These are phyloP conservation scores for Nothomitra cinnamomea DNA, from an alignment of 2,329 filamentous ascomycete species.

Conservation along the genomic window DNA sequence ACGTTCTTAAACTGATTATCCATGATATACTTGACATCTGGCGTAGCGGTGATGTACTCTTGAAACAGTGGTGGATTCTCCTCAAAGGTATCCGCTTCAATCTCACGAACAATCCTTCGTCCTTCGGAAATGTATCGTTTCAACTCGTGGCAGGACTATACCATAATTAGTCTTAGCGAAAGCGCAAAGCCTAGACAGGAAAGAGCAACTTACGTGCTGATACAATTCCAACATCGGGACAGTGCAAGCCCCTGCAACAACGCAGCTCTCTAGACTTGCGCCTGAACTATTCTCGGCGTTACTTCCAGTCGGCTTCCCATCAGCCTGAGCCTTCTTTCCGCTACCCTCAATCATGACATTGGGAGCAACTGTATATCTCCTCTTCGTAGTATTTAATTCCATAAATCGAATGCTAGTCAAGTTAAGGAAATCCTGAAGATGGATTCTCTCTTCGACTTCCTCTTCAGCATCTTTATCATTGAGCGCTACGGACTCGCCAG, in stretches of 20 bases:
- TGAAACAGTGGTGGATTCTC: constrained; percentile 84
- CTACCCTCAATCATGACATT: constrained; percentile 27
- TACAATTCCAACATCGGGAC: constrained; percentile 88
- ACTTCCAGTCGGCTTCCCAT: neutral
- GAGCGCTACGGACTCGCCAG: neutral
- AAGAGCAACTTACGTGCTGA: constrained; percentile 49
- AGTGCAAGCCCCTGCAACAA: constrained; percentile 79
- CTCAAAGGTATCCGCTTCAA: constrained; percentile 73
- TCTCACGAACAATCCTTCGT: constrained; percentile 72
- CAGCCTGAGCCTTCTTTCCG: constrained; percentile 16
- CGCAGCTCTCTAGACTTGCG: constrained; percentile 52
- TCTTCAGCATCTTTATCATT: constrained; percentile 31
- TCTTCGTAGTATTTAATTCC: constrained; percentile 92
- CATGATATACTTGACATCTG: constrained; percentile 72
- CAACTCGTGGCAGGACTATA: constrained; percentile 79
- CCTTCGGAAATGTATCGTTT: constrained; percentile 96
- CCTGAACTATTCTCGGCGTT: constrained; percentile 4
- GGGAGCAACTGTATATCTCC: constrained; percentile 64
- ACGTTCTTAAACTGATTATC: constrained; percentile 97
- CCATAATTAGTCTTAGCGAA: constrained; percentile 5
- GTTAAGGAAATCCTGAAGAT: constrained; percentile 82
- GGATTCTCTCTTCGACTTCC: constrained; percentile 34
- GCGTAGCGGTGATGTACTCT: constrained; percentile 74
- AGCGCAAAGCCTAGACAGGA: constrained; percentile 15
- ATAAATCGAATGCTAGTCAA: constrained; percentile 97